Base-by-base conservation (phyloP, 1,139 yeast genomes). In the Zygosaccharomyces sapae region DNA sequence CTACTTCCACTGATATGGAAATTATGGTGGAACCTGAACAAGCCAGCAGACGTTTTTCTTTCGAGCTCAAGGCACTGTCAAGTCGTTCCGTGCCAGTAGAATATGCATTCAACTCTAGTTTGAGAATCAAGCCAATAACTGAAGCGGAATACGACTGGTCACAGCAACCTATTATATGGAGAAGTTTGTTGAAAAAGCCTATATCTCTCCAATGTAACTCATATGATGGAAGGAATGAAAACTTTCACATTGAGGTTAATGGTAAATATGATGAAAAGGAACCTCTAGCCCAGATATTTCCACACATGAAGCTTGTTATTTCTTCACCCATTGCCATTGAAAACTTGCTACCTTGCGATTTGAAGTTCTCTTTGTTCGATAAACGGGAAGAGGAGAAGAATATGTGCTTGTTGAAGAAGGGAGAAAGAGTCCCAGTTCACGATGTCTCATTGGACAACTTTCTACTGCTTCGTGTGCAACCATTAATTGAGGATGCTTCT, bases 291-390 rank as follows among this genome's bases (percentile, higher is more conserved):
- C 74, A 75, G 51, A 76, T 86, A 0, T 94, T 88, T 58, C 98
- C 98, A 0, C 95, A 87, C 59, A 77, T 92, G 87, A 78, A 74
- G 8, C 68, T 92, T 35, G 77, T 83, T 1, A 70, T 94, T 19
- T 82, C 95, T 0, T 90, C 98, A 0, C 97, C 98, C 0, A 69
- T 94, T 34, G 88, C 86, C 56, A 74, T 94, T 52, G 90, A 86
- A 57, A 94, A 94, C 57, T 70, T 88, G 48, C 67, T 94, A 43
- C 98, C 99, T 0, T 86, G 77, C 61, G 96, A 87, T 56, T 69
- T 90, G 45, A 73, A 78, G 19, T 89, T 85, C 66, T 72, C 87
- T 47, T 73, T 94, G 16, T 87, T 85, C 62, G 95, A 88, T 62
- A 86, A 87, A 59, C 80, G 79, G 19, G 72, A 82, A 12, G 79